Percentiles rank a stretch among this genome's conserved stretches.
These are phyloP conservation scores for Phytophthora agathidicida DNA, from an alignment of 352 stramenopile genomes.

Conservation along the genomic window DNA sequence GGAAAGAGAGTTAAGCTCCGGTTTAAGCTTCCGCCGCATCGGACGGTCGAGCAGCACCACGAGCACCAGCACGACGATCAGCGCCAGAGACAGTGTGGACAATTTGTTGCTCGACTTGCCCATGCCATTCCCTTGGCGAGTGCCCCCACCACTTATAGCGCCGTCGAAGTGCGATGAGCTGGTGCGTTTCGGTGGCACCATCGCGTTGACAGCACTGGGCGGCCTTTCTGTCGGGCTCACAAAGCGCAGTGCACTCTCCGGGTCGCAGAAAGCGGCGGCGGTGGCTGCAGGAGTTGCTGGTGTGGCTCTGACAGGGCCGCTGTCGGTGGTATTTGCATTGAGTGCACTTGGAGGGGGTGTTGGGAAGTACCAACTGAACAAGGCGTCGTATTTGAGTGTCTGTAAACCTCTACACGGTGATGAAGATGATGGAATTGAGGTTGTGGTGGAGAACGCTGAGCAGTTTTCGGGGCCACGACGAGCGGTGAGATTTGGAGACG, in stretches of 20 bases:
- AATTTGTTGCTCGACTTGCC: slow-evolving; percentile 6
- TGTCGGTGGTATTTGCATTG: slow-evolving; percentile 58
- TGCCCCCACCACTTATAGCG: slow-evolving; percentile 20
- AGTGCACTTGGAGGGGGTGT: slow-evolving; percentile 60
- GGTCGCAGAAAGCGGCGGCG: slow-evolving; percentile 58
- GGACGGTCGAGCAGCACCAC: slow-evolving; percentile 19
- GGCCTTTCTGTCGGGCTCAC: slow-evolving; percentile 58
- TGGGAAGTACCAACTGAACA: slow-evolving; percentile 75
- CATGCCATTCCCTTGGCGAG: slow-evolving; percentile 24
- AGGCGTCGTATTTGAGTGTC: slow-evolving; percentile 57
- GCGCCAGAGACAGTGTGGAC: slow-evolving; percentile 27
- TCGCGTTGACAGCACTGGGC: slow-evolving; percentile 54
- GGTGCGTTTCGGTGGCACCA: slow-evolving; percentile 51
- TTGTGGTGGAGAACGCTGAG: slow-evolving; percentile 65
- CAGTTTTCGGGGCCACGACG: slow-evolving; percentile 53
- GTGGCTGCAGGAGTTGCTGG: slow-evolving; percentile 60
- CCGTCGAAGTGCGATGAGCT: slow-evolving; percentile 34
- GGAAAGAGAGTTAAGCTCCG: too few species aligned
- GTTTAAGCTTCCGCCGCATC: neutral
- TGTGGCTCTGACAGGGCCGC: slow-evolving; percentile 54
- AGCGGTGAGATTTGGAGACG: slow-evolving; percentile 55
- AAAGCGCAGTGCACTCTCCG: slow-evolving; percentile 57
- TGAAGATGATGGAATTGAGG: slow-evolving; percentile 31
- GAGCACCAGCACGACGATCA: slow-evolving; percentile 25
- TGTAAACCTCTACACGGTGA: slow-evolving; percentile 35